Evolutionary conservation across 805 yeast species (phyloP).

Genomic region (Peterozyma xylosa): DNA sequence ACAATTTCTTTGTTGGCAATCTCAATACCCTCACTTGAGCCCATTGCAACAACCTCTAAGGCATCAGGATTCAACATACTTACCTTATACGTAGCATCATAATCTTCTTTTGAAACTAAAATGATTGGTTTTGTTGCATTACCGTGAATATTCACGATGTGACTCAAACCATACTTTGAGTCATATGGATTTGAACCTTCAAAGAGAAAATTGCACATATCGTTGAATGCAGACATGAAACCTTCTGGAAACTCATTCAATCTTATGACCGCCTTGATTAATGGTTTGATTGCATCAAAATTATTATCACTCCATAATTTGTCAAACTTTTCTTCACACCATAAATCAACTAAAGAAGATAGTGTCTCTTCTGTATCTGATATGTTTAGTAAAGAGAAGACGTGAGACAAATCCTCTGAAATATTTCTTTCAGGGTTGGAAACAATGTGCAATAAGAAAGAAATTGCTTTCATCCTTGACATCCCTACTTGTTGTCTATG

Average conservation of each 20-base stretch:
- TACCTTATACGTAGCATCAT: constrained; percentile 58
- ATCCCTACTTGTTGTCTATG: constrained; percentile 7
- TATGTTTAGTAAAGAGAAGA: constrained; percentile 1
- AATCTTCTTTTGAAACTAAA: constrained; percentile 51
- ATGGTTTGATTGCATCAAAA: neutral
- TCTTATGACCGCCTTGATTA: neutral
- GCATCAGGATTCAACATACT: constrained; percentile 22
- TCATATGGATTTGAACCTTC: neutral
- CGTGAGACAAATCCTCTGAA: constrained; percentile 1
- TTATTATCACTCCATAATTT: neutral
- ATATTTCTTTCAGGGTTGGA: constrained; percentile 1
- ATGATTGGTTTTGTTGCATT: constrained; percentile 31
- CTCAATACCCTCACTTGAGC: constrained; percentile 57
- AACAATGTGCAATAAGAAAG: constrained; percentile 6
- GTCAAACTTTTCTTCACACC: constrained; percentile 1
- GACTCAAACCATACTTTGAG: constrained; percentile 23
- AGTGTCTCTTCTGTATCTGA: constrained; percentile 2
- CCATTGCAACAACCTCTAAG: constrained; percentile 55
- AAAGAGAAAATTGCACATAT: constrained; percentile 18
- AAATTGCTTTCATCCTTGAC: neutral
- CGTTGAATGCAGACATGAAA: constrained; percentile 14
- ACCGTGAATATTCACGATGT: constrained; percentile 16
- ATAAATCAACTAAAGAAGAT: neutral
- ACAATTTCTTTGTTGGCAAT: constrained; percentile 49
- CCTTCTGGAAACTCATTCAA: constrained; percentile 3